Percentiles rank a stretch among this genome's conserved stretches.
These are phyloP conservation scores for Fragaria vesca DNA, from an alignment of 306 rosid species.

Conservation along the genomic window DNA sequence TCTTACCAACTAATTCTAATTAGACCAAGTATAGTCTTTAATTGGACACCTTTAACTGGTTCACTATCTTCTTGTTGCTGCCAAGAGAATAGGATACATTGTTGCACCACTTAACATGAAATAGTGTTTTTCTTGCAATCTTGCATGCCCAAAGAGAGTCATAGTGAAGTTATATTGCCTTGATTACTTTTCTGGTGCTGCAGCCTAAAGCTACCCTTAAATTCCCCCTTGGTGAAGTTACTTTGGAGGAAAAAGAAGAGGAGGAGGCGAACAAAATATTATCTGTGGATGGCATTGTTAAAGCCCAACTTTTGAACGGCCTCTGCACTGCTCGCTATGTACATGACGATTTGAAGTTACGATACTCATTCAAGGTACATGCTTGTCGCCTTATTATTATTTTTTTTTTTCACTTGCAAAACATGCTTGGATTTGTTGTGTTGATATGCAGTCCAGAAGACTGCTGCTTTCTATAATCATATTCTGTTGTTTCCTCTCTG, in stretches of 20 bases:
- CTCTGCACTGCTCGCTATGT: constrained; percentile 61
- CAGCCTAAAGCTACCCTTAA: constrained; percentile 90
- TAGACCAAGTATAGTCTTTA: no score
- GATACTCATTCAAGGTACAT: constrained; percentile 71
- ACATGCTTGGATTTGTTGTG: neutral
- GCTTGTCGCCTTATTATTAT: neutral
- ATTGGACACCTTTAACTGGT: neutral
- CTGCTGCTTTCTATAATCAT: neutral
- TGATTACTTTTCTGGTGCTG: constrained; percentile 22
- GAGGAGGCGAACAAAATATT: constrained; percentile 49
- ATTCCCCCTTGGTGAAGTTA: constrained; percentile 84
- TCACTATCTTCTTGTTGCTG: neutral
- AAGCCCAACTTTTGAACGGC: constrained; percentile 59
- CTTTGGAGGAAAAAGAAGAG: constrained; percentile 64
- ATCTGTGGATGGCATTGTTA: constrained; percentile 63
- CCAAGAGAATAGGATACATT: neutral
- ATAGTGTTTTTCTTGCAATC: neutral
- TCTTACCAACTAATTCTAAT: no score
- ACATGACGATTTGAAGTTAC: constrained; percentile 66
- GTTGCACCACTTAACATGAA: neutral
- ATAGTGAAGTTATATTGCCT: neutral
- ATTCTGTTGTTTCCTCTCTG: constrained; percentile 1
- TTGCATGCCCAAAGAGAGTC: neutral
- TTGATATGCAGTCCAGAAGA: neutral
- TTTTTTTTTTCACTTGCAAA: neutral